phyloP scores from a whole-genome alignment of 352 stramenopile genomes.

The Achlya hypogyna region DNA sequence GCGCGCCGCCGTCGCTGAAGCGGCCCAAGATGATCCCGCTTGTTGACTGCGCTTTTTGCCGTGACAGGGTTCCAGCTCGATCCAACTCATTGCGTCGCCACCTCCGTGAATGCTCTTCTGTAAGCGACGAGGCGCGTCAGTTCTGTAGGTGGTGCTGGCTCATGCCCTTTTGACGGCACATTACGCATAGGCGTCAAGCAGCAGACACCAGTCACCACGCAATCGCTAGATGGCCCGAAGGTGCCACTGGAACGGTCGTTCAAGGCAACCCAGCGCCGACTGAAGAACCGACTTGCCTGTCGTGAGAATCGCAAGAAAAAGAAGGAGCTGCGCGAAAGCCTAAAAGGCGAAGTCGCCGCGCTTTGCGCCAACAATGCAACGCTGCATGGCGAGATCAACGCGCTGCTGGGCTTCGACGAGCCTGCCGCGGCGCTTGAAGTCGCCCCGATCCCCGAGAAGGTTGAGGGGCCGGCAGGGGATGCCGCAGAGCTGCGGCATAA shows the following conservation, averaged over 20 bases:
- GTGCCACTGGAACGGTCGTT: not conserved
- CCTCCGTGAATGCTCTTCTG: constrained; percentile 12
- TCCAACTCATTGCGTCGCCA: constrained; percentile 16
- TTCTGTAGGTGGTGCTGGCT: not conserved
- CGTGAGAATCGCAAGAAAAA: constrained; percentile 19
- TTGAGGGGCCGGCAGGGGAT: not conserved
- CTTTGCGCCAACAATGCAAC: not conserved
- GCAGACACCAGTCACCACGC: not conserved
- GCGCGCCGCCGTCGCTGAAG: not conserved
- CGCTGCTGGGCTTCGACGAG: constrained; percentile 6
- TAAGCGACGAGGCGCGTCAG: constrained; percentile 15
- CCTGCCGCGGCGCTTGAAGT: not conserved
- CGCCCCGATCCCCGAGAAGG: not conserved
- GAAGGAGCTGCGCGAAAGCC: constrained; percentile 7
- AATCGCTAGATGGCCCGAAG: not conserved
- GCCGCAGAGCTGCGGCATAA: not conserved
- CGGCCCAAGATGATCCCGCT: constrained; percentile 17
- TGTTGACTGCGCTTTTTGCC: constrained; percentile 7
- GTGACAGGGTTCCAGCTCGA: not conserved
- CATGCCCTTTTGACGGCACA: not conserved
- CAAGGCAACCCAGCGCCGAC: constrained; percentile 16
- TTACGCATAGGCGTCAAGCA: constrained; percentile 11
- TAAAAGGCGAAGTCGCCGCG: constrained; percentile 10
- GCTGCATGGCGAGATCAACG: constrained; percentile 17
- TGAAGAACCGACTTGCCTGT: constrained; percentile 19